Evolutionary conservation across 306 rosid species (phyloP).

Genomic region (Dryas drummondii): DNA sequence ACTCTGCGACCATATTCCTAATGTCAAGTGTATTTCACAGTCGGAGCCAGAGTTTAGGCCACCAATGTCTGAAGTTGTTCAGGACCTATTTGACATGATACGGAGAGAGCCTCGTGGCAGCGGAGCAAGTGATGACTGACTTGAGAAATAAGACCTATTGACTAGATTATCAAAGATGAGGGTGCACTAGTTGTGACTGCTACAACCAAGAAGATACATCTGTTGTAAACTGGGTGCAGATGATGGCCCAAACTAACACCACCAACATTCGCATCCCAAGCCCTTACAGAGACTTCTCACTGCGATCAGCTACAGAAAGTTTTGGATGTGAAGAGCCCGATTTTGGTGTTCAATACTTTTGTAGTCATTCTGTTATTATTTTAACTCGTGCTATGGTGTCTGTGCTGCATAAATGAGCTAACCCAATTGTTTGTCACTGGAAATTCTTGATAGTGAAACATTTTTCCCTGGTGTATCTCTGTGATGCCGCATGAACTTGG

Average conservation of each 20-base stretch:
- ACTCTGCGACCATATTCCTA: constrained; percentile 6
- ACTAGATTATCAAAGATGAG: constrained; percentile 14
- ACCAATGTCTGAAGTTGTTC: constrained; percentile 84
- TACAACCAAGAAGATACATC: constrained; percentile 22
- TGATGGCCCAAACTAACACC: constrained; percentile 37
- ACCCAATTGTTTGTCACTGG: constrained; percentile 46
- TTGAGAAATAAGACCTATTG: constrained; percentile 20
- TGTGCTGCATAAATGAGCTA: constrained; percentile 35
- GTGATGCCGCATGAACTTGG: constrained; percentile 12
- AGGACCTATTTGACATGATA: constrained; percentile 78
- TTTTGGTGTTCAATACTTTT: constrained; percentile 26
- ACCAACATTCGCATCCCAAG: constrained; percentile 26
- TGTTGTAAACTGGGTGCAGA: constrained; percentile 18
- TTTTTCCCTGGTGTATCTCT: constrained; percentile 18
- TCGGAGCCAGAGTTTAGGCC: constrained; percentile 92
- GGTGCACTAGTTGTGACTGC: constrained; percentile 32
- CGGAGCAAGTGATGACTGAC: constrained; percentile 61
- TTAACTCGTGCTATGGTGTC: constrained; percentile 24
- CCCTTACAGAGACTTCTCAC: constrained; percentile 22
- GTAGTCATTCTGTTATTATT: constrained; percentile 30
- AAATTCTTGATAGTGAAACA: constrained; percentile 38
- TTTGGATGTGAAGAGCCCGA: constrained; percentile 22
- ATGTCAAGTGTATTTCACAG: constrained; percentile 48
- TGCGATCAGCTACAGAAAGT: constrained; percentile 16
- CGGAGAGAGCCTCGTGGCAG: constrained; percentile 59